phyloP scores from a whole-genome alignment of 2,329 filamentous ascomycete genomes.

The Colletotrichum musae region DNA sequence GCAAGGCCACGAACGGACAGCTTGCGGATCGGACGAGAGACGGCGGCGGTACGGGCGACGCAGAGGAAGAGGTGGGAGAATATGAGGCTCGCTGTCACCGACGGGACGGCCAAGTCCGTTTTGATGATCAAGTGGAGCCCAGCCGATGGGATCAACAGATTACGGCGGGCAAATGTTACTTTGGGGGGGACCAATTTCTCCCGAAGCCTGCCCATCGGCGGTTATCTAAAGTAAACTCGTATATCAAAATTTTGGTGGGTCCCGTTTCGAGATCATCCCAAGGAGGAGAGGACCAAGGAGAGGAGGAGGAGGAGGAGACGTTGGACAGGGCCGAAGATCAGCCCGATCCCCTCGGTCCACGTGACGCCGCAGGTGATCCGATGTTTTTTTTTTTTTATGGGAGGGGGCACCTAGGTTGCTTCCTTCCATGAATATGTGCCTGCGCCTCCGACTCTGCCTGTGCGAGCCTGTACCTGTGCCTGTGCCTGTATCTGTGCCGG shows the following conservation, averaged over 20 bases:
- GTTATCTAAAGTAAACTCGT: slow-evolving; percentile 39
- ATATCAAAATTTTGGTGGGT: slow-evolving; percentile 37
- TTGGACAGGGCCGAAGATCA: slow-evolving; percentile 25
- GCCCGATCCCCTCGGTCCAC: slow-evolving; percentile 12
- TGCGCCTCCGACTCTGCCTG: background rate
- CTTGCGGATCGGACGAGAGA: no score
- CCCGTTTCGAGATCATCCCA: slow-evolving; percentile 40
- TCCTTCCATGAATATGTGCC: background rate
- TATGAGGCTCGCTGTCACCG: background rate
- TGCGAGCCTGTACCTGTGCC: background rate
- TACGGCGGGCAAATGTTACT: slow-evolving; percentile 25
- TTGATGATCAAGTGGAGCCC: slow-evolving; percentile 29
- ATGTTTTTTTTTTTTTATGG: background rate
- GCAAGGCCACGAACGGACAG: no score
- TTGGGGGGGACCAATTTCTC: slow-evolving; percentile 25
- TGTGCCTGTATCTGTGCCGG: background rate
- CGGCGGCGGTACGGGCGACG: no score
- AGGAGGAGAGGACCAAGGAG: slow-evolving; percentile 31
- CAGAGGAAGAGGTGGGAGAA: background rate
- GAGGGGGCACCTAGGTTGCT: no score
- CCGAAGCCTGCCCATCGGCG: slow-evolving; percentile 38
- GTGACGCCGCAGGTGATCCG: slow-evolving; percentile 33
- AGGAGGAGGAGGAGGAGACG: background rate
- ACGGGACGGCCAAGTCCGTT: no score
- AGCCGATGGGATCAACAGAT: slow-evolving; percentile 35